Evolutionary conservation across 805 yeast species (phyloP).

Genomic region (Yarrowia hollandica): DNA sequence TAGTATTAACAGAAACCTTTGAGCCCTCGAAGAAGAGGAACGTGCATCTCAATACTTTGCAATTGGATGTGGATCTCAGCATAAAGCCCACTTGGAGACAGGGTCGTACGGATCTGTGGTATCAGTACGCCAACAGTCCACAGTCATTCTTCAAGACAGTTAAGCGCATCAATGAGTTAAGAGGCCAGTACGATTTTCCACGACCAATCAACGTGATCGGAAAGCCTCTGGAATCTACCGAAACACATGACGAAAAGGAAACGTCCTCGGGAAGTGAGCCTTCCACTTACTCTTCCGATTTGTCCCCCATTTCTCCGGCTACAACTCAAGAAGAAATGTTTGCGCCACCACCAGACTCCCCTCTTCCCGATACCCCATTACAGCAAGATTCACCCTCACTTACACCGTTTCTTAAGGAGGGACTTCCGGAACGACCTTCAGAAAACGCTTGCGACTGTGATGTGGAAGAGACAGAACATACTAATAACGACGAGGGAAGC

Average conservation of each 20-base stretch:
- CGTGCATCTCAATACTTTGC: slow-evolving; percentile 1
- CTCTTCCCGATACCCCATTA: neutral
- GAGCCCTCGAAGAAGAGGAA: slow-evolving; percentile 2
- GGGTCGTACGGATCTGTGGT: neutral
- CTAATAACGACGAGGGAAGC: neutral
- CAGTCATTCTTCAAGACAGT: slow-evolving; percentile 8
- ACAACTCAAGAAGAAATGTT: neutral
- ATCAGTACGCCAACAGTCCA: slow-evolving; percentile 4
- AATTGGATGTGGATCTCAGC: slow-evolving; percentile 6
- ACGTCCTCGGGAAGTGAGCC: neutral
- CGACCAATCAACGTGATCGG: neutral
- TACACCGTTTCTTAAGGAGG: neutral
- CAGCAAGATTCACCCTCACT: neutral
- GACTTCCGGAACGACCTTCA: neutral
- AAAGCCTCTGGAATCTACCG: neutral
- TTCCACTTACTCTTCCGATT: neutral
- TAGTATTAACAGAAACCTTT: slow-evolving; percentile 10
- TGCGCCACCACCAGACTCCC: neutral
- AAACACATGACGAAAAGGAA: neutral
- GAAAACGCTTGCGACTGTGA: neutral
- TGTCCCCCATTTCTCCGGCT: neutral
- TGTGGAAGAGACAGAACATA: neutral
- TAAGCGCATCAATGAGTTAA: neutral
- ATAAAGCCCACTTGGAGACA: slow-evolving; percentile 15
- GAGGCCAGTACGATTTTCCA: neutral